Conservation (phyloP, 2,329 filamentous ascomycete species). For the Colletotrichum musae region DNA sequence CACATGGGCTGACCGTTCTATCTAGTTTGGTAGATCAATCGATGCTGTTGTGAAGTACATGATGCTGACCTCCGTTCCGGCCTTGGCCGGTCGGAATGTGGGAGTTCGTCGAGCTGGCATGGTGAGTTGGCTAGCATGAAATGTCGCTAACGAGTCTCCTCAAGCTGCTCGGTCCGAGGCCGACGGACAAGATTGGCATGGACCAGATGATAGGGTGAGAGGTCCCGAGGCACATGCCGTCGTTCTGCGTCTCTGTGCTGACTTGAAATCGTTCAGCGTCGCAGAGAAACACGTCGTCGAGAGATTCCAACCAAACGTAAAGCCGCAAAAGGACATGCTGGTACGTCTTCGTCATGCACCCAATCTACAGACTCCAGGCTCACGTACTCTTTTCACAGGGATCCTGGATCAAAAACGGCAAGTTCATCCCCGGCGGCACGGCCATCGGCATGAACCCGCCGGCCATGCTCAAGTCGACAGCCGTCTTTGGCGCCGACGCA, state of each 20-base stretch:
- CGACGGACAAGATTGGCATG: constrained; percentile 40
- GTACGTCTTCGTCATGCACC: constrained; percentile 31
- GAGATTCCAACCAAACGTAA: constrained; percentile 29
- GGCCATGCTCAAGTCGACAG: constrained; percentile 57
- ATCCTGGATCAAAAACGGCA: constrained; percentile 50
- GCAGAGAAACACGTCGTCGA: constrained; percentile 38
- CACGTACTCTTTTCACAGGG: constrained; percentile 39
- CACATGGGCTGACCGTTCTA: too few relatives aligned
- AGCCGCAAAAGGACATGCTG: constrained; percentile 42
- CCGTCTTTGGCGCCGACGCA: constrained; percentile 58
- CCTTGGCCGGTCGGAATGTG: too few relatives aligned
- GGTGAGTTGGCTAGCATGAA: too few relatives aligned
- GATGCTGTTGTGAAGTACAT: too few relatives aligned
- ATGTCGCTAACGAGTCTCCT: constrained; percentile 14
- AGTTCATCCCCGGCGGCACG: constrained; percentile 52
- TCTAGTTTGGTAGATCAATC: too few relatives aligned
- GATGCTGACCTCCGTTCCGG: too few relatives aligned
- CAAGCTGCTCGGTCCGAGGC: constrained; percentile 43
- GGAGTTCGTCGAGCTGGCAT: too few relatives aligned
- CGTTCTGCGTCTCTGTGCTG: too few relatives aligned
- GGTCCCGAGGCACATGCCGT: constrained; percentile 16
- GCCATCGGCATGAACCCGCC: constrained; percentile 57
- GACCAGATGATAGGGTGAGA: constrained; percentile 43
- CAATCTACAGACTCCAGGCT: too few relatives aligned
- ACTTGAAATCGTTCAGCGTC: constrained; percentile 27